These are phyloP conservation scores for Trichoderma arundinaceum DNA, from an alignment of 2,329 filamentous ascomycete species.

Conservation along the genomic window DNA sequence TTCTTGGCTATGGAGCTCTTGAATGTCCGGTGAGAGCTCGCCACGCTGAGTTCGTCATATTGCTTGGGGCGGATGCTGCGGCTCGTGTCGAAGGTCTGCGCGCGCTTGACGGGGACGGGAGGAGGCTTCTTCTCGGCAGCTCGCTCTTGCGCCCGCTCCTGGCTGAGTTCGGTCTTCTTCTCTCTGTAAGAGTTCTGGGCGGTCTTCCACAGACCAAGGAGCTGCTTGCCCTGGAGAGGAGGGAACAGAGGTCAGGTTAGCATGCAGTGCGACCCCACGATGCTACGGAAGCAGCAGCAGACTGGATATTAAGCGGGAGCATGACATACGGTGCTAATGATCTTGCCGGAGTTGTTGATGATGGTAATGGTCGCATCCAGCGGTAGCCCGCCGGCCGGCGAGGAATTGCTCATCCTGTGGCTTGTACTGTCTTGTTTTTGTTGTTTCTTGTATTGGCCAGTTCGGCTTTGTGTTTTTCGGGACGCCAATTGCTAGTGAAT, in stretches of 20 bases:
- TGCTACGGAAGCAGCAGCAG: slow-evolving; percentile 29
- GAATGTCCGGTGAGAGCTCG: slow-evolving; percentile 52
- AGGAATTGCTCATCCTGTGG: slow-evolving; percentile 10
- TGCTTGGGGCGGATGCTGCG: slow-evolving; percentile 36
- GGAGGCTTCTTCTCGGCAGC: slow-evolving; percentile 42
- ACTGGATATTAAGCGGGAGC: neutral
- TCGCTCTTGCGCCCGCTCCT: slow-evolving; percentile 65
- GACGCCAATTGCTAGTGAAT: neutral
- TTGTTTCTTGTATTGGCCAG: neutral
- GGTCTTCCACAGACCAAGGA: slow-evolving; percentile 90
- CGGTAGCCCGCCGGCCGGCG: slow-evolving; percentile 42
- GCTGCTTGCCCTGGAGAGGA: slow-evolving; percentile 75
- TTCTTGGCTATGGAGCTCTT: slow-evolving; percentile 45
- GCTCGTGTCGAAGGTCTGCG: slow-evolving; percentile 41
- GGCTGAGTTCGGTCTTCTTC: slow-evolving; percentile 80
- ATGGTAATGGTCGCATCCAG: slow-evolving; percentile 79
- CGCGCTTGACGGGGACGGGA: slow-evolving; percentile 27
- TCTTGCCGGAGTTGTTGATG: slow-evolving; percentile 88
- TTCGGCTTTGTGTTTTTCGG: neutral
- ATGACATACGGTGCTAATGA: slow-evolving; percentile 79
- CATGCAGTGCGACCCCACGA: slow-evolving; percentile 6
- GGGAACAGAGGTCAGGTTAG: slow-evolving; percentile 11
- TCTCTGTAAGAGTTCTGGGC: slow-evolving; percentile 87
- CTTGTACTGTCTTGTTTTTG: neutral
- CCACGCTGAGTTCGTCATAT: slow-evolving; percentile 43